Evolutionary conservation across 139 green algal genomes (phyloP), one percentile per base, ranked within the genome.

Genomic region (Limnomonas spitsbergensis): DNA sequence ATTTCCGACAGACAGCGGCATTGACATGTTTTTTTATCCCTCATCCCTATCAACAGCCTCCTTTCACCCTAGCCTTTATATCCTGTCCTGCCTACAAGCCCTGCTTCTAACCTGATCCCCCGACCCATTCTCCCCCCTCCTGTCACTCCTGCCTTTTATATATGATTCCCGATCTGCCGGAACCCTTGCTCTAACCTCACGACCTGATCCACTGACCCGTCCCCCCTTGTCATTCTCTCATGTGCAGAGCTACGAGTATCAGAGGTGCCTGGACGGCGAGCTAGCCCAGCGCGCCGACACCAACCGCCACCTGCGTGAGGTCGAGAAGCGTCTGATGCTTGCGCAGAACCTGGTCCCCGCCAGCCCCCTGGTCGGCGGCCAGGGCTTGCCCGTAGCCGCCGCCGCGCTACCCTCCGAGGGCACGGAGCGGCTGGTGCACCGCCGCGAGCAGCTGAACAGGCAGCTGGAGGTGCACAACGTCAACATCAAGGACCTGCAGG

Each of bases 251-350:
- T 91, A 56, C 54, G 80, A 89, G 75, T 90, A 88, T 72, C 77
- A 81, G 26, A 82, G 88, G 53, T 86, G 95, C 47, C 81, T 95
- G 36, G 92, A 96, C 34, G 92, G 89, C 0, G 92, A 96, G 85
- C 88, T 94, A 56, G 92, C 89, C 39, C 87, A 88, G 76, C 79
- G 83, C 1, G 83, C 76, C 0, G 76, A 88, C 53, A 76, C 77
- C 20, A 78, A 31, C 52, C 34, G 79, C 1, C 79, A 79, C 61
- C 73, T 88, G 40, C 32, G 40, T 34, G 69, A 83, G 39, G 81
- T 93, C 40, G 84, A 93, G 81, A 89, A 89, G 86, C 79, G 82
- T 53, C 80, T 94, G 27, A 87, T 87, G 70, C 47, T 88, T 27
- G 52, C 82, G 7, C 79, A 83, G 54, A 81, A 86, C 69, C 52